These are phyloP conservation scores for Fusarium verrucosum DNA, from an alignment of 2,329 filamentous ascomycete genomes.

Conservation along the genomic window DNA sequence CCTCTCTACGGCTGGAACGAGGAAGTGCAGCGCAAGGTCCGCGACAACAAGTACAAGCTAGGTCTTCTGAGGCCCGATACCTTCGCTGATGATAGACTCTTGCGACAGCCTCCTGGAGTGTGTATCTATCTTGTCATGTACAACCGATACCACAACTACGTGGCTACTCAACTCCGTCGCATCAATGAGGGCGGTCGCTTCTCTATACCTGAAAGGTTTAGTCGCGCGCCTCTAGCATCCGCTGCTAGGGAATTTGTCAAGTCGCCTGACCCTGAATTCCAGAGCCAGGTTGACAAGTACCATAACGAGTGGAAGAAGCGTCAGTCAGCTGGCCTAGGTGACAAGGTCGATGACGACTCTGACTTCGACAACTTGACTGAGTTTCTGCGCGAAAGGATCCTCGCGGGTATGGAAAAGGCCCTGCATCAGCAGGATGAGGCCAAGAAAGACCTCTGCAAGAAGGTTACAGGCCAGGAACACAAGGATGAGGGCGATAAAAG, in stretches of 20 bases:
- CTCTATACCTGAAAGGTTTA: slow-evolving; percentile 33
- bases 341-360: neutral
- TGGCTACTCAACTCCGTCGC: slow-evolving; percentile 71
- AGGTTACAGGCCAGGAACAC: neutral
- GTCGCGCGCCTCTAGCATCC: neutral
- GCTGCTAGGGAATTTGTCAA: slow-evolving; percentile 1
- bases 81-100: slow-evolving; percentile 71
- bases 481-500: neutral
- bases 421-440: neutral
- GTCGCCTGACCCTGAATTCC: neutral
- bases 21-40: slow-evolving; percentile 47
- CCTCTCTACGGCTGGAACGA: slow-evolving; percentile 54
- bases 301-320: neutral
- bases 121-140: slow-evolving; percentile 74
- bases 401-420: neutral
- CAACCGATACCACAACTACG: slow-evolving; percentile 81
- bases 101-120: slow-evolving; percentile 73
- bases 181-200: slow-evolving; percentile 56
- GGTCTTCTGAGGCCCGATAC: slow-evolving; percentile 62
- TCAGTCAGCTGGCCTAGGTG: neutral
- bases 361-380: neutral
- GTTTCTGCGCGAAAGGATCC: neutral
- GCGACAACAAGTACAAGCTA: slow-evolving; percentile 46
- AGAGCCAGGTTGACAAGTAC: neutral
- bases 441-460: neutral